phyloP scores from a whole-genome alignment of 2,329 filamentous ascomycete genomes.

The Xylaria sp. region DNA sequence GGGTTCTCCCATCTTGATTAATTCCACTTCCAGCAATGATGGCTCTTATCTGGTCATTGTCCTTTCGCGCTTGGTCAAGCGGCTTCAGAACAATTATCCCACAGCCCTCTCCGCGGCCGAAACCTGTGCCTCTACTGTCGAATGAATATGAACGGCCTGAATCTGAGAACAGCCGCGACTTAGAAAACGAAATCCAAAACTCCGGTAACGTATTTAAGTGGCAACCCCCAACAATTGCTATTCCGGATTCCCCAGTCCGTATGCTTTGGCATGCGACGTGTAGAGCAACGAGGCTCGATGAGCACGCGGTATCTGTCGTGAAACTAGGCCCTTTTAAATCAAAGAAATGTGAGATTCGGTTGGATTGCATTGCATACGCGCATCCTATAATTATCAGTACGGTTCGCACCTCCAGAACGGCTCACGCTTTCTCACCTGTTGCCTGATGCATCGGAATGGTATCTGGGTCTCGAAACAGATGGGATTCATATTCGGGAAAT shows the following conservation, averaged over 20 bases:
- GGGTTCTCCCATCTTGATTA: constrained; percentile 66
- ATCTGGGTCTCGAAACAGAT: constrained; percentile 56
- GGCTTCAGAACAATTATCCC: constrained; percentile 66
- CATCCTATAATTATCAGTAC: constrained; percentile 50
- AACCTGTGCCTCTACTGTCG: constrained; percentile 64
- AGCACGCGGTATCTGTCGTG: constrained; percentile 63
- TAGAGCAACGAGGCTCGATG: constrained; percentile 60
- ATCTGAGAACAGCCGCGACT: constrained; percentile 60
- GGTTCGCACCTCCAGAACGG: background rate
- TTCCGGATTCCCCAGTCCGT: constrained; percentile 56
- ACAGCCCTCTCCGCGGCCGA: constrained; percentile 69
- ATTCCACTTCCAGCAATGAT: constrained; percentile 61
- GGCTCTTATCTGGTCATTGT: constrained; percentile 64
- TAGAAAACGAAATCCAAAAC: constrained; percentile 58
- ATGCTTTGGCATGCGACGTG: constrained; percentile 62
- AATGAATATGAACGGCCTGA: constrained; percentile 63
- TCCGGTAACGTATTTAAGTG: constrained; percentile 60
- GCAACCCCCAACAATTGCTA: constrained; percentile 59
- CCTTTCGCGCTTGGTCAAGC: constrained; percentile 62
- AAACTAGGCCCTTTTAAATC: constrained; percentile 64
- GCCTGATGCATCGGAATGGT: constrained; percentile 63
- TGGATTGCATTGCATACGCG: constrained; percentile 63
- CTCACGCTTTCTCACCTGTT: constrained; percentile 52
- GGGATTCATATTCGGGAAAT: constrained; percentile 60
- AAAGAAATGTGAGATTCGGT: constrained; percentile 65